phyloP scores from a whole-genome alignment of 2,329 filamentous ascomycete species.

The Sphaerulina vaccinii region DNA sequence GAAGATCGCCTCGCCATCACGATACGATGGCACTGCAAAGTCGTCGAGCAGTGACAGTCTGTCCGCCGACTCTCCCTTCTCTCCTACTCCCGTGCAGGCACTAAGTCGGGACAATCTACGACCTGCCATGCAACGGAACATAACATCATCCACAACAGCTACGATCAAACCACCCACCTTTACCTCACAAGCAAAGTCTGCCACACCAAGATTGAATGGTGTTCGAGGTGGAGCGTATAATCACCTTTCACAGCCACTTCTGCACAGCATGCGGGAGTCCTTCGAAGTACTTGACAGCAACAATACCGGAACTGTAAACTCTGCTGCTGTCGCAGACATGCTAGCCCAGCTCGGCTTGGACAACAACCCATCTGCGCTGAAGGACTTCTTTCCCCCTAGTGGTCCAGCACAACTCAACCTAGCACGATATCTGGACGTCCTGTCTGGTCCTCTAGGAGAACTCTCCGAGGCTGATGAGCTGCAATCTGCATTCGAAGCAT shows the following conservation, averaged over 20 bases:
- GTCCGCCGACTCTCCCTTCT: conserved; percentile 24
- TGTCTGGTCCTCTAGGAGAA: conserved; percentile 70
- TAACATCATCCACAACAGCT: conserved; percentile 35
- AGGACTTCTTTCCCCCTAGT: conserved; percentile 76
- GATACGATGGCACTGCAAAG: conserved; percentile 19
- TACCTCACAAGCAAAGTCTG: conserved; percentile 13
- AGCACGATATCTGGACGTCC: conserved; percentile 77
- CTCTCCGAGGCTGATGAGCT: conserved; percentile 79
- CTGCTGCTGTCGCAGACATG: conserved; percentile 84
- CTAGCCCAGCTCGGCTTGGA: conserved; percentile 82
- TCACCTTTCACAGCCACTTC: conserved; percentile 75
- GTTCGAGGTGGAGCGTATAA: conserved; percentile 48
- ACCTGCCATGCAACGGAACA: conserved; percentile 35
- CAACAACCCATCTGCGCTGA: conserved; percentile 67
- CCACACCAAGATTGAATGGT: conserved; percentile 22
- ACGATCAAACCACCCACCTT: conserved; percentile 30
- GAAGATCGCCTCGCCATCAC: conserved; percentile 11
- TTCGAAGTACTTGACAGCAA: conserved; percentile 92
- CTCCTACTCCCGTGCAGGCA: conserved; percentile 28
- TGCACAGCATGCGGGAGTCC: conserved; percentile 83
- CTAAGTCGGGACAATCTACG: conserved; percentile 29
- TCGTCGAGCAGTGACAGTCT: conserved; percentile 24
- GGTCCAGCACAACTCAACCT: conserved; percentile 69
- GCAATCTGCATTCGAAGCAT: conserved; percentile 85
- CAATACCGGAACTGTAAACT: conserved; percentile 77